These are phyloP conservation scores for Didymella exigua DNA, from an alignment of 2,329 filamentous ascomycete species.

Conservation along the genomic window DNA sequence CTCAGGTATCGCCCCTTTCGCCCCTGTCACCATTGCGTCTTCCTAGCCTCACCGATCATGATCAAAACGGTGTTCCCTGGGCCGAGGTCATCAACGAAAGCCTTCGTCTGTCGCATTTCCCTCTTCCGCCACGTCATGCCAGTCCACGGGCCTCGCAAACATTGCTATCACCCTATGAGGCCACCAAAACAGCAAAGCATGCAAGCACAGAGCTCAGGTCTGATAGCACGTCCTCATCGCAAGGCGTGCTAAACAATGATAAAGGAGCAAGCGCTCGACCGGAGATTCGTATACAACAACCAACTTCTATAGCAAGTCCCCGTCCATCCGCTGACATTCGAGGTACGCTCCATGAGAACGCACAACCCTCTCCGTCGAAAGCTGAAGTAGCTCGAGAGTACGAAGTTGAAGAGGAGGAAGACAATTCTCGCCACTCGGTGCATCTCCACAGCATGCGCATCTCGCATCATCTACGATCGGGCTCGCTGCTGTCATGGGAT, in stretches of 20 bases:
- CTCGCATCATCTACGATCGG: conserved; percentile 52
- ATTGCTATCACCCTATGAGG: background rate
- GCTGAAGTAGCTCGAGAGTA: background rate
- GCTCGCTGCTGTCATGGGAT: conserved; percentile 49
- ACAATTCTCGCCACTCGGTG: conserved; percentile 38
- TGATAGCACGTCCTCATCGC: background rate
- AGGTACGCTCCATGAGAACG: conserved; percentile 16
- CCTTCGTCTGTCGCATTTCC: conserved; percentile 39
- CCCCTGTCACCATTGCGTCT: conserved; percentile 34
- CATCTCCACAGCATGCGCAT: conserved; percentile 54
- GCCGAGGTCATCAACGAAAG: conserved; percentile 36
- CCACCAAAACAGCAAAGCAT: background rate
- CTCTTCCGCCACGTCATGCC: conserved; percentile 22
- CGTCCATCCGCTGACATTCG: conserved; percentile 24
- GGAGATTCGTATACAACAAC: conserved; percentile 29
- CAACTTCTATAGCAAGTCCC: conserved; percentile 21
- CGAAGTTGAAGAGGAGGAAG: conserved; percentile 20
- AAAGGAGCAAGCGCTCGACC: background rate
- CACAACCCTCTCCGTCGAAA: background rate
- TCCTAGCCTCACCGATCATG: conserved; percentile 34
- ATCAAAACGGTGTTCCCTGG: conserved; percentile 35
- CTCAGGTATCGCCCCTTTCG: conserved; percentile 23
- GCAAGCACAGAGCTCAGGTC: background rate
- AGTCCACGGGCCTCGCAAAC: conserved; percentile 22
- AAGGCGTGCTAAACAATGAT: background rate